Evolutionary conservation across 148 eudicot species (phyloP), one percentile per base, ranked within the genome.

Genomic region (Nyssa sinensis): DNA sequence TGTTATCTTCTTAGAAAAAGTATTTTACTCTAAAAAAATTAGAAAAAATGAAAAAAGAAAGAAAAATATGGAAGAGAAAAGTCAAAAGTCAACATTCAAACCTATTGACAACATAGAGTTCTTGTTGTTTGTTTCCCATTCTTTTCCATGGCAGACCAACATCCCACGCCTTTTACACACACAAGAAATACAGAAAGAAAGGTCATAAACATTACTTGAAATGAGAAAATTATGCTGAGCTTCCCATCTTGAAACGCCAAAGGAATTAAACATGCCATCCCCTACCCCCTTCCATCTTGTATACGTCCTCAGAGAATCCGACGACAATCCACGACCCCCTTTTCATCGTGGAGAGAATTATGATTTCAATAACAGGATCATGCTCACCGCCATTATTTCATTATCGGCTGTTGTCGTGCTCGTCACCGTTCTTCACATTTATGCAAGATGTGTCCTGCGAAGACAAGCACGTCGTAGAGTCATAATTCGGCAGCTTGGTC

Each of bases 311-410:
- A 67, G 31, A 0, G 0, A 12, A 24, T 70, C 70, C 53, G 74
- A 61, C 62, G 78, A 59, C 66, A 64, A 73, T 47, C 17, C 1
- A 47, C 27, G 13, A 0, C 3, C 29, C 0, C 23, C 0, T 1
- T 19, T 27, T 23, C 44, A 0, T 37, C 37, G 70, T 35, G 41
- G 24, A 0, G 31, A 8, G 2, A 62, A 24, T 3, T 77, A 78
- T 25, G 67, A 80, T 39, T 19, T 67, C 6, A 80, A 84, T 71
- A 80, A 69, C 70, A 84, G 59, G 72, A 35, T 80, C 84, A 75
- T 81, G 83, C 37, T 84, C 66, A 81, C 84, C 3, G 85, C 84
- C 1, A 74, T 84, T 8, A 63, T 84, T 17, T 81, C 87, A 3
- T 29, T 84, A 61, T 76, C 83, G 0, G 8, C 79, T 1, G 79